Base-by-base conservation (phyloP, 305 asterid genomes). In the Ilex paraguariensis region DNA sequence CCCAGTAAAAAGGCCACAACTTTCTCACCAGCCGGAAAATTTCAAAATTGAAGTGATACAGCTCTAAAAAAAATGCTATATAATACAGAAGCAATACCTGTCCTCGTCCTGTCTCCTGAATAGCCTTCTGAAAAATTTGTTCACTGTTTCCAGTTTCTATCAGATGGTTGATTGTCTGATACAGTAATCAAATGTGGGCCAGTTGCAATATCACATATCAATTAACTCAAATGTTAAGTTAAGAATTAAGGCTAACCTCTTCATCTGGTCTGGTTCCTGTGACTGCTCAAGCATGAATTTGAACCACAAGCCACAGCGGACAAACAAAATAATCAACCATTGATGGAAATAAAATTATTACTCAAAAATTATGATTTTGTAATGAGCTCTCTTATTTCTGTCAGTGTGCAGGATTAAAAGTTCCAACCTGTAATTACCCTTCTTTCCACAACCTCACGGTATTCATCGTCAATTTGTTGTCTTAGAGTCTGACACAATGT, bases 381-480 rank as follows among this genome's bases (percentile, higher is more conserved):
- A 0, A 36, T 36, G 42, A 36, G 3, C 7, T 36, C 3, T 7
- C 36, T 31, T 59, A 40, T 0, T 68, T 67, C 44, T 49, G 14
- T 59, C 16, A 54, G 16, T 52, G 57, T 30, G 57, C 56, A 39
- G 46, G 42, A 17, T 36, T 14, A 61, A 55, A 66, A 21, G 42
- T 66, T 59, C 80, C 21, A 40, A 89, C 95, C 95, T 81, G 95
- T 90, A 50, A 85, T 75, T 52, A 90, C 96, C 71, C 97, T 79
- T 73, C 96, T 76, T 80, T 90, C 97, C 15, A 90, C 95, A 39
- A 87, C 95, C 78, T 90, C 97, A 4, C 97, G 96, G 75, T 90
- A 87, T 62, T 90, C 95, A 10, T 87, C 84, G 56, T 90, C 95
- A 15, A 90, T 84, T 66, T 73, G 82, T 70, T 84, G 90, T 54